Percentiles rank a stretch among this genome's conserved stretches.
Evolutionary conservation across 2,329 filamentous ascomycete genomes (phyloP).

Genomic region (Coleophoma eucalyptorum): DNA sequence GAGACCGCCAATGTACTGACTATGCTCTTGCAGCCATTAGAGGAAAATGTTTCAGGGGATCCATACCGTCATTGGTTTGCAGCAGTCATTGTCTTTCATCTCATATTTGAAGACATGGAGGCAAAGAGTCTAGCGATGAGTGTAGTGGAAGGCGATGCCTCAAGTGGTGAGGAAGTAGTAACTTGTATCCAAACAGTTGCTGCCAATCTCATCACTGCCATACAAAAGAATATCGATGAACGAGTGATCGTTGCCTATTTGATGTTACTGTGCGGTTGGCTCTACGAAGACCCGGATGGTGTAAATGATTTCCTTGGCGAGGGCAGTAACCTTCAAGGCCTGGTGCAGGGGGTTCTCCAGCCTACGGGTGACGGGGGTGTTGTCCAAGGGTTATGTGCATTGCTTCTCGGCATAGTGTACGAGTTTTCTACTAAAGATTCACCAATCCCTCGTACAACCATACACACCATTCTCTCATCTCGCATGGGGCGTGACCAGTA

Average conservation of each 20-base stretch:
- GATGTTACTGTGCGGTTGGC: conserved; percentile 83
- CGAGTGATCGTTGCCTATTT: conserved; percentile 80
- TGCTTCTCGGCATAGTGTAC: conserved; percentile 84
- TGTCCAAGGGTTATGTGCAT: conserved; percentile 77
- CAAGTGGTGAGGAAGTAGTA: conserved; percentile 88
- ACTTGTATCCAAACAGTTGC: conserved; percentile 88
- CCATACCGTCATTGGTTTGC: conserved; percentile 91
- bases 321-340: conserved; percentile 84
- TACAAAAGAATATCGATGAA: conserved; percentile 74
- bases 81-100: conserved; percentile 78
- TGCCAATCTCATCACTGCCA: conserved; percentile 76
- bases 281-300: conserved; percentile 87
- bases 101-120: conserved; percentile 74
- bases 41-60: conserved; percentile 61
- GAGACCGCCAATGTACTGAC: conserved; percentile 87
- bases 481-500: conserved; percentile 84
- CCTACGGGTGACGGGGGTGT: conserved; percentile 57
- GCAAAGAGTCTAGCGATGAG: conserved; percentile 77
- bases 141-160: conserved; percentile 84
- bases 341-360: conserved; percentile 69
- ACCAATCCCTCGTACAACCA: conserved; percentile 74
- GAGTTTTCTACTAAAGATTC: conserved; percentile 98
- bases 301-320: conserved; percentile 93
- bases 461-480: conserved; percentile 74
- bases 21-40: conserved; percentile 67